Conservation (phyloP, 768 basidiomycete genomes). For the Mrakia hoshinonis region DNA sequence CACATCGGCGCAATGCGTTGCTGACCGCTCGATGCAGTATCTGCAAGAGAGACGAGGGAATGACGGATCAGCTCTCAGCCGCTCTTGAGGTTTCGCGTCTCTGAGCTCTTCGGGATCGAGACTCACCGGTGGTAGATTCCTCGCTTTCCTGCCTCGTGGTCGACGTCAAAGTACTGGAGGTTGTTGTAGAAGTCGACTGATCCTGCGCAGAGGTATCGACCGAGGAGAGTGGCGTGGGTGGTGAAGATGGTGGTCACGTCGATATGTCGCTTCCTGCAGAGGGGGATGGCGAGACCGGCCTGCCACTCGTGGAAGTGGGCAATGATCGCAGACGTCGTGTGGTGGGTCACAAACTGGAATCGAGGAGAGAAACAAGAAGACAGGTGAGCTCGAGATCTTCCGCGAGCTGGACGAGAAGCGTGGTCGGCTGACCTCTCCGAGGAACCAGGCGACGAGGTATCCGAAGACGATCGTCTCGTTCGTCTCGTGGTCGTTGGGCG, state of each 20-base stretch:
- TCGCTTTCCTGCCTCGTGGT: slow-evolving; percentile 97
- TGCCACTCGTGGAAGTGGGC: slow-evolving; percentile 99
- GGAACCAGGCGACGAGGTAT: slow-evolving; percentile 97
- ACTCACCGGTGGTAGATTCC: slow-evolving; percentile 81
- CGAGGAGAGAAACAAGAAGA: slow-evolving; percentile 33
- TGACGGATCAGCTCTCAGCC: not conserved
- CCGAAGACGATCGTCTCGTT: slow-evolving; percentile 98
- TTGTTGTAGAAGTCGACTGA: slow-evolving; percentile 99
- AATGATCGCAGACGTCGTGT: slow-evolving; percentile 67
- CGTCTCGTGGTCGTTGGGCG: slow-evolving; percentile 92
- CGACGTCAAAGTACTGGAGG: slow-evolving; percentile 97
- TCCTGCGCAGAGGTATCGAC: slow-evolving; percentile 96
- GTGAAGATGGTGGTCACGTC: slow-evolving; percentile 74
- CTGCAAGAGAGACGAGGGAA: slow-evolving; percentile 28
- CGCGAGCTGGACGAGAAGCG: no score
- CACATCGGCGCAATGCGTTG: slow-evolving; percentile 91
- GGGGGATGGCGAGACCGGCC: slow-evolving; percentile 79
- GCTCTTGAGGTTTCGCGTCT: not conserved
- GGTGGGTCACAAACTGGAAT: slow-evolving; percentile 72
- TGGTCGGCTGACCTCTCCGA: slow-evolving; percentile 69
- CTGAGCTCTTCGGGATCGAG: not conserved
- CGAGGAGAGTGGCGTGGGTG: slow-evolving; percentile 73
- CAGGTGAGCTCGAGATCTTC: not conserved
- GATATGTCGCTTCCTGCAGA: slow-evolving; percentile 91
- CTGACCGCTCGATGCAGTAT: slow-evolving; percentile 93